Conservation (phyloP, 768 basidiomycete species). For the Rhodotorula babjevae region DNA sequence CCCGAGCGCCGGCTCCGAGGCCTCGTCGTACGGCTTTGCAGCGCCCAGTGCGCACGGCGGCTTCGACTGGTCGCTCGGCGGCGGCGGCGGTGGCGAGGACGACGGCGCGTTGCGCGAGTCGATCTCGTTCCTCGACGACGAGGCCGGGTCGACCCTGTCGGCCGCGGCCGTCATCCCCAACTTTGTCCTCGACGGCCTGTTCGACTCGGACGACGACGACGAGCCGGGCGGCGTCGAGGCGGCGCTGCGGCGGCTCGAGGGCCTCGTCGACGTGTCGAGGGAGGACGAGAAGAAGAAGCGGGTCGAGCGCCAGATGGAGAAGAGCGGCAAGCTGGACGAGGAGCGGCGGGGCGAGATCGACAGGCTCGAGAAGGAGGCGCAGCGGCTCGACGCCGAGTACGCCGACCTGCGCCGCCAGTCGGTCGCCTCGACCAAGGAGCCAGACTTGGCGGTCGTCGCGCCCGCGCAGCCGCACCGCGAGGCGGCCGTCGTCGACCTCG, state of each 20-base stretch:
- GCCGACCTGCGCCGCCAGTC: background rate
- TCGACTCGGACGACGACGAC: conserved; percentile 60
- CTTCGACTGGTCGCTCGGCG: background rate
- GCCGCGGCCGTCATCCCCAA: conserved; percentile 54
- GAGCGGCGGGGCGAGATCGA: background rate
- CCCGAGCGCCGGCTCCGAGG: conserved; percentile 9
- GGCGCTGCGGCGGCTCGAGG: conserved; percentile 73
- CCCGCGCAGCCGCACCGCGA: background rate
- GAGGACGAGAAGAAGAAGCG: conserved; percentile 47
- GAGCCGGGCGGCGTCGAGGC: conserved; percentile 70
- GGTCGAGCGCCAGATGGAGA: conserved; percentile 40
- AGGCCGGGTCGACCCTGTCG: conserved; percentile 14
- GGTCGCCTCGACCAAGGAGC: background rate
- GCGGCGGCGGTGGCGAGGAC: background rate
- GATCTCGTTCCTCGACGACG: conserved; percentile 30
- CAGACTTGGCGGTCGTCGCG: no score
- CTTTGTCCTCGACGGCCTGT: conserved; percentile 47
- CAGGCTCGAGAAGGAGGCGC: background rate
- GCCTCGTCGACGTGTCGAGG: conserved; percentile 70
- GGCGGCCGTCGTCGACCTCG: background rate
- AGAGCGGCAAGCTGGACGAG: conserved; percentile 25
- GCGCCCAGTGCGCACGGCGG: background rate
- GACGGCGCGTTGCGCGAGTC: conserved; percentile 17
- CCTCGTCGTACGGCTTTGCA: conserved; percentile 17
- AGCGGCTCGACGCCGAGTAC: background rate